These are phyloP conservation scores for Eucalyptus grandis DNA, from an alignment of 345 rosid genomes.

Conservation along the genomic window DNA sequence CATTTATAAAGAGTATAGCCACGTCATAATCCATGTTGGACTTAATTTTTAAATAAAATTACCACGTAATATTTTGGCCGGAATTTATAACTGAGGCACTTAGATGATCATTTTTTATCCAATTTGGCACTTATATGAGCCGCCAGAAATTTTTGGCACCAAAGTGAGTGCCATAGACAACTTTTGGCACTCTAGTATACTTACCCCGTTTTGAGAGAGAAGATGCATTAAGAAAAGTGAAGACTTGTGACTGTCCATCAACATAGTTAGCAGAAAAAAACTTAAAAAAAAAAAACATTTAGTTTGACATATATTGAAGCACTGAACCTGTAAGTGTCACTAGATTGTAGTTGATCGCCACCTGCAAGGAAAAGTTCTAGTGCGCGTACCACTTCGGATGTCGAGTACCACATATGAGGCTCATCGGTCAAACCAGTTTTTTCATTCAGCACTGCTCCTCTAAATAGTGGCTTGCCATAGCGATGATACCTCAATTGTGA, in stretches of 20 bases:
- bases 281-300: neutral
- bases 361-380: constrained; percentile 36
- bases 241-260: neutral
- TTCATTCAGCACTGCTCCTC: constrained; percentile 12
- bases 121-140: no score
- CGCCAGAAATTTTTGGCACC: no score
- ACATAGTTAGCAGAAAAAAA: neutral
- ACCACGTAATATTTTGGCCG: no score
- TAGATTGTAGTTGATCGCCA: constrained; percentile 33
- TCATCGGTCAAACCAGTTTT: constrained; percentile 24
- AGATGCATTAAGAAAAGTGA: neutral
- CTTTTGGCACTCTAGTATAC: no score
- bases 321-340: constrained; percentile 36
- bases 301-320: neutral
- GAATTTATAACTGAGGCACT: no score
- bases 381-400: constrained; percentile 44
- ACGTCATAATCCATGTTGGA: no score
- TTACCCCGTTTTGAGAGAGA: neutral
- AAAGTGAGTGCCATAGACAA: no score
- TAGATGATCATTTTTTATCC: no score
- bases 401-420: constrained; percentile 66
- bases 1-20: no score
- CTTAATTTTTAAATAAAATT: no score
- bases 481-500: constrained; percentile 1
- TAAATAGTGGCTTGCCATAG: constrained; percentile 14